phyloP scores from a whole-genome alignment of 1,284 basidiomycete species.

The Cerioporus squamosus region DNA sequence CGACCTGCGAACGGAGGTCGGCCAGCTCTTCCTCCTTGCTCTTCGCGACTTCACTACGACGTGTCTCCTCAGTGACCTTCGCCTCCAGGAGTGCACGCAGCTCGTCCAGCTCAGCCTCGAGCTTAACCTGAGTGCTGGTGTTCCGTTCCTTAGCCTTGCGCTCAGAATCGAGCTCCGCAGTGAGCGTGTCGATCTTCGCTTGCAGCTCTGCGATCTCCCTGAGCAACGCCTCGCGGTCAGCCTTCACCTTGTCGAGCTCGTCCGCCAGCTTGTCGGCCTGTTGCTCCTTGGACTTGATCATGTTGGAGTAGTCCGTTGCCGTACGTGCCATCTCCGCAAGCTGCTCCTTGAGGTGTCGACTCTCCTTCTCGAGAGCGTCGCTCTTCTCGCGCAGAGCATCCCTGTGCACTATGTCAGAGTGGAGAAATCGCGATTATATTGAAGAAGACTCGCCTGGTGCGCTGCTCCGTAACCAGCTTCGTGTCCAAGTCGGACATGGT shows the following conservation, averaged over 20 bases:
- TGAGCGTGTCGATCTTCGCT: slow-evolving; percentile 70
- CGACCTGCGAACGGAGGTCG: slow-evolving; percentile 72
- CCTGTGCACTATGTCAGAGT: slow-evolving; percentile 41
- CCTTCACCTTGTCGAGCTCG: slow-evolving; percentile 57
- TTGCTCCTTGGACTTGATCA: slow-evolving; percentile 82
- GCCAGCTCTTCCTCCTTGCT: slow-evolving; percentile 87
- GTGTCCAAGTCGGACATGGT: slow-evolving; percentile 74
- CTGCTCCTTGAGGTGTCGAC: slow-evolving; percentile 78
- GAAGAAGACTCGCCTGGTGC: slow-evolving; percentile 60
- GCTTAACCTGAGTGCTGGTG: slow-evolving; percentile 54
- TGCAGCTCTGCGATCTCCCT: slow-evolving; percentile 71
- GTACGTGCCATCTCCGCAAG: slow-evolving; percentile 79
- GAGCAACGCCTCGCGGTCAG: slow-evolving; percentile 56
- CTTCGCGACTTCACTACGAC: slow-evolving; percentile 83
- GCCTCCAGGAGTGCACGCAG: slow-evolving; percentile 81
- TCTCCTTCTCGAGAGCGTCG: slow-evolving; percentile 66
- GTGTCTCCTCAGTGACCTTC: slow-evolving; percentile 86
- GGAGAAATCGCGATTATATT: slow-evolving; percentile 7
- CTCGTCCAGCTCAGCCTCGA: slow-evolving; percentile 88
- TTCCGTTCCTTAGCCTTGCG: slow-evolving; percentile 66
- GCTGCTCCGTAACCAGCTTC: slow-evolving; percentile 70
- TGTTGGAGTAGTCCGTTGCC: slow-evolving; percentile 77
- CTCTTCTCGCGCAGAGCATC: slow-evolving; percentile 64
- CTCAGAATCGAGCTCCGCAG: slow-evolving; percentile 67
- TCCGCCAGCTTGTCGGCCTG: slow-evolving; percentile 65